Conservation (phyloP, 495 filamentous ascomycete species). For the Penicillium paxilli region DNA sequence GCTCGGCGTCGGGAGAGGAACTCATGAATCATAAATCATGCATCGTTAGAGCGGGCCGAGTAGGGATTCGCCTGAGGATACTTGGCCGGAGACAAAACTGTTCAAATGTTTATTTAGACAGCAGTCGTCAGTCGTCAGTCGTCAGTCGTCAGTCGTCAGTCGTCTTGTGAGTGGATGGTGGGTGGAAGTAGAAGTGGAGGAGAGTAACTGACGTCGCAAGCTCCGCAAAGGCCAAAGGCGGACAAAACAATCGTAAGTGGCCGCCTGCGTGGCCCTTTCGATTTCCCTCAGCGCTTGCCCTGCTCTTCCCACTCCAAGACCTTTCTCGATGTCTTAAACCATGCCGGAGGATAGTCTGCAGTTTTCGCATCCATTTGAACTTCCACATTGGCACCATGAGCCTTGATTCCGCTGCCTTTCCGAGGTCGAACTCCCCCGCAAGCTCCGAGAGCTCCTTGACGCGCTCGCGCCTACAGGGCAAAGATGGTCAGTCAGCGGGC, state of each 20-base stretch:
- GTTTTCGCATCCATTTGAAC: slow-evolving; percentile 22
- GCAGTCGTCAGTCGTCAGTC: too few species aligned
- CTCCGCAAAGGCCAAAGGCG: slow-evolving; percentile 21
- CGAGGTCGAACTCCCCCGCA: slow-evolving; percentile 70
- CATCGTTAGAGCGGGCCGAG: slow-evolving; percentile 8
- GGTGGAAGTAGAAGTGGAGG: neutral
- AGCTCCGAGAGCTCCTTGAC: slow-evolving; percentile 76
- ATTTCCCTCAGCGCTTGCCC: slow-evolving; percentile 12
- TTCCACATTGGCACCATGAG: slow-evolving; percentile 57
- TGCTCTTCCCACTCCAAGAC: slow-evolving; percentile 12
- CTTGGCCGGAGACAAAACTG: too few species aligned
- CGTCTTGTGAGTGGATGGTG: neutral
- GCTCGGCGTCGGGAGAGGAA: slow-evolving; percentile 20
- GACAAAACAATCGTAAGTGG: slow-evolving; percentile 28
- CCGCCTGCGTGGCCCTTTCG: slow-evolving; percentile 34
- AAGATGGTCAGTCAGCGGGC: slow-evolving; percentile 44
- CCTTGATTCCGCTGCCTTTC: slow-evolving; percentile 65
- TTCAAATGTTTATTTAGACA: too few species aligned
- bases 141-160: too few species aligned
- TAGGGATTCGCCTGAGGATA: neutral
- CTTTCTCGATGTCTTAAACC: slow-evolving; percentile 31
- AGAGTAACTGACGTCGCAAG: slow-evolving; percentile 16
- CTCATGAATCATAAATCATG: slow-evolving; percentile 5
- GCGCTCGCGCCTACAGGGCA: slow-evolving; percentile 53
- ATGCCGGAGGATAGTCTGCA: slow-evolving; percentile 36